Base-by-base conservation (phyloP, 2,329 filamentous ascomycete genomes). In the Stemphylium lycopersici region DNA sequence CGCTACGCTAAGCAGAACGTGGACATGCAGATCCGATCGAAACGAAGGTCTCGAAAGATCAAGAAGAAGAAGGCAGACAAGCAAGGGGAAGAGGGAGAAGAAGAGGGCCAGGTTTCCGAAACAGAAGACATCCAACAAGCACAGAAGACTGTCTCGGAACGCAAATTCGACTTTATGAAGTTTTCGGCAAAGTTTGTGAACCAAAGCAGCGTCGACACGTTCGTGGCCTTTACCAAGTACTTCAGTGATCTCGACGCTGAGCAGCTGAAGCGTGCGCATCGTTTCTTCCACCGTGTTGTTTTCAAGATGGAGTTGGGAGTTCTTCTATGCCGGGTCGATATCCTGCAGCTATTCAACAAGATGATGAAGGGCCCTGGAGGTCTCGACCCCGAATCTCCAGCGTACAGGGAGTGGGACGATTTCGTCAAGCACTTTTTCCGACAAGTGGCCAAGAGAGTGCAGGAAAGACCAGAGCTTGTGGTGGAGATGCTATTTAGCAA, bases 401-500 rank as follows among this genome's bases (percentile, higher is more conserved):
- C 85, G 55, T 96, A 85, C 77, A 90, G 87, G 65, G 95, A 99
- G 65, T 98, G 93, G 91, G 89, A 96, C 68, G 91, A 96, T 66
- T 81, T 99, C 32, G 84, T 91, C 4, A 89, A 88, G 72, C 93
- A 97, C 67, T 83, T 98, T 34, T 84, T 97, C 61, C 87, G 88
- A 63, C 89, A 88, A 68, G 89, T 93, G 60, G 83, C 91, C 49
- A 92, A 90, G 69, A 96, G 95, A 76, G 83, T 98, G 1, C 85
- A 95, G 57, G 87, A 96, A 63, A 85, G 92, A 38, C 92, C 92
- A 0, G 90, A 93, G 58, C 80, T 97, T 36, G 83, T 96, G 44
- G 88, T 96, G 0, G 95, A 99, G 76, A 86, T 99, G 82, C 81
- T 99, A 12, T 99, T 99, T 76, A 96, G 90, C 74, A 99, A 99